phyloP scores from a whole-genome alignment of 805 yeast genomes.

The Zygosaccharomyces gambellarensis region DNA sequence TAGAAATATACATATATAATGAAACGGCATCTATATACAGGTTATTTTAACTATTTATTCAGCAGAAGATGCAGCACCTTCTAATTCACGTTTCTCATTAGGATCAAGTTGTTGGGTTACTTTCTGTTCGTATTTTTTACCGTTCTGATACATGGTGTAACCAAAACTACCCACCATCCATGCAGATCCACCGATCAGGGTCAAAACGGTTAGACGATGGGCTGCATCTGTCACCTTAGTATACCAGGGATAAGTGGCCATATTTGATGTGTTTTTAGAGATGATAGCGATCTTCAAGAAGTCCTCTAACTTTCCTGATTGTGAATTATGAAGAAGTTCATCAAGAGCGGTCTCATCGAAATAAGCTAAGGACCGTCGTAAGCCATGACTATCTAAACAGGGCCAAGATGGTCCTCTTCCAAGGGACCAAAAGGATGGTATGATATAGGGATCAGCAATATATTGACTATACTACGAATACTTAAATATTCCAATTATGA shows the following conservation, averaged over 20 bases:
- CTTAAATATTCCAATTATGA: neutral
- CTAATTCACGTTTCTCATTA: conserved; percentile 14
- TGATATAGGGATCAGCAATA: neutral
- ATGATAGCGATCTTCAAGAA: too few relatives aligned
- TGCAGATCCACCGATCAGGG: conserved; percentile 53
- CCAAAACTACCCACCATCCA: conserved; percentile 51
- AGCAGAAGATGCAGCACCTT: conserved; percentile 20
- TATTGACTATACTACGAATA: neutral
- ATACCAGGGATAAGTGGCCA: conserved; percentile 68
- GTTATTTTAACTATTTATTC: conserved; percentile 6
- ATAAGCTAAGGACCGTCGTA: neutral
- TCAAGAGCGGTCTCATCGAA: neutral
- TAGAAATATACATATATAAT: neutral
- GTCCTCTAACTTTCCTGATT: neutral
- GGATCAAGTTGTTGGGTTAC: conserved; percentile 25
- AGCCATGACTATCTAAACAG: neutral
- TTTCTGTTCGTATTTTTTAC: conserved; percentile 47
- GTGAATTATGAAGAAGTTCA: neutral
- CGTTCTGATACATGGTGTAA: conserved; percentile 49
- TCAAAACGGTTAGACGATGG: conserved; percentile 67
- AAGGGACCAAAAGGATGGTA: neutral
- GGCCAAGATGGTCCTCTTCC: neutral
- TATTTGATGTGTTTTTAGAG: conserved; percentile 13
- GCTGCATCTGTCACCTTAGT: conserved; percentile 64
- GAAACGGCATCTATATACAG: conserved; percentile 1